Evolutionary conservation across 208 protist species (phyloP), one percentile per base, ranked within the genome.

Genomic region (Porcisia deanei): DNA sequence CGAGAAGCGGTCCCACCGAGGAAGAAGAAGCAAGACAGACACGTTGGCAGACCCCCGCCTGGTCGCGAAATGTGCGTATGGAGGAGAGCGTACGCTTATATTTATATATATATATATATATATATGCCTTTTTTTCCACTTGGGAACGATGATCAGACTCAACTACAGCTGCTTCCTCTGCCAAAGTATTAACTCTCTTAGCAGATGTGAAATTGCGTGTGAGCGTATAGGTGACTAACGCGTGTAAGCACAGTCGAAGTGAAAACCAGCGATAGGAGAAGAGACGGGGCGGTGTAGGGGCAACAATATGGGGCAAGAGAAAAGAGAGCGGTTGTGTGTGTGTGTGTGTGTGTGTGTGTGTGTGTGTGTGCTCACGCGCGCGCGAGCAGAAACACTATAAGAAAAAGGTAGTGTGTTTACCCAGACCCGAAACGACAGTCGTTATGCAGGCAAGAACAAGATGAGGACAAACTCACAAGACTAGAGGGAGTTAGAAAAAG

Each of bases 41-140:
- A 52, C 47, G 10, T 0, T 52, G 47, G 10, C 47, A 52, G 47
- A 52, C 47, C 5, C 47, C 47, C 10, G 47, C 47, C 47, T 14
- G 47, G 47, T 52, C 47, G 47, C 47, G 47, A 12, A 12, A 0
- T 52, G 47, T 52, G 49, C 54, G 71, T 45, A 68, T 34, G 55
- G 37, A 71, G 43, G 18, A 37, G 25, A n/a, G 49, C 49, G 59
- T 80, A 47, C 75, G 14, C 53, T 71, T 54, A 82, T 80, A 57
- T 66, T 75, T 82, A 82, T 60, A 73, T 73, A 73, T 74, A 60
- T 55, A 74, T 55, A 74, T 74, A 64, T 74, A 55, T n/a, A 69
- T 69, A 45, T 41, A 49, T 45, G 45, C 14, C 30, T 43, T 41
- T 70, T 74, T 30, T 54, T 10, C 52, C 52, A 54, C 52, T 54